These are phyloP conservation scores for Penicilliopsis zonata DNA, from an alignment of 495 filamentous ascomycete genomes.

Conservation along the genomic window DNA sequence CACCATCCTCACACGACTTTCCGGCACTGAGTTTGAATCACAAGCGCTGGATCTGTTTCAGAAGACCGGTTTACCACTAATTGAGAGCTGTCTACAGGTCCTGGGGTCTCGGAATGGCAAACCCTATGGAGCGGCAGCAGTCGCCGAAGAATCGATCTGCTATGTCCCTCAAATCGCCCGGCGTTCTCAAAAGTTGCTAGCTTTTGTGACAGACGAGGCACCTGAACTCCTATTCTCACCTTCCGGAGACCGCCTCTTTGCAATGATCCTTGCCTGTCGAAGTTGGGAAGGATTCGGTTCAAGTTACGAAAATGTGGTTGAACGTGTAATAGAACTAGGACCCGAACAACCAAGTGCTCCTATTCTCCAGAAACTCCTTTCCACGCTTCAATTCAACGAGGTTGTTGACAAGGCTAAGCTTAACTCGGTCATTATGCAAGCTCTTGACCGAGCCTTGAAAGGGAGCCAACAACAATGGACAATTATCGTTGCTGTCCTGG, in stretches of 20 bases:
- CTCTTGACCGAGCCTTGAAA: slow-evolving; percentile 21
- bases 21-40: slow-evolving; percentile 14
- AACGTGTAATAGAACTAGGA: slow-evolving; percentile 24
- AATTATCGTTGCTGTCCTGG: slow-evolving; percentile 32
- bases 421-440: slow-evolving; percentile 23
- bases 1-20: slow-evolving; percentile 23
- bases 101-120: slow-evolving; percentile 59
- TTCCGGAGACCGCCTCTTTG: slow-evolving; percentile 35
- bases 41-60: slow-evolving; percentile 13
- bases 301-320: slow-evolving; percentile 27
- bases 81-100: slow-evolving; percentile 37
- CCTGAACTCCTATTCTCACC: slow-evolving; percentile 42
- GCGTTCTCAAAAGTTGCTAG: slow-evolving; percentile 18
- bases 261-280: slow-evolving; percentile 25
- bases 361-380: slow-evolving; percentile 29
- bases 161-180: slow-evolving; percentile 28
- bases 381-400: slow-evolving; percentile 27
- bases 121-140: slow-evolving; percentile 65
- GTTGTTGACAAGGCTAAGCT: slow-evolving; percentile 21
- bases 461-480: slow-evolving; percentile 30
- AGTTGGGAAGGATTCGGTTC: slow-evolving; percentile 28
- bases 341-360: slow-evolving; percentile 25
- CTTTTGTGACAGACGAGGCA: slow-evolving; percentile 34
- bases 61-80: slow-evolving; percentile 20
- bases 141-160: slow-evolving; percentile 39